Percentiles rank a stretch among this genome's conserved stretches.
These are phyloP conservation scores for Globisporangium lucens DNA, from an alignment of 352 stramenopile species.

Conservation along the genomic window DNA sequence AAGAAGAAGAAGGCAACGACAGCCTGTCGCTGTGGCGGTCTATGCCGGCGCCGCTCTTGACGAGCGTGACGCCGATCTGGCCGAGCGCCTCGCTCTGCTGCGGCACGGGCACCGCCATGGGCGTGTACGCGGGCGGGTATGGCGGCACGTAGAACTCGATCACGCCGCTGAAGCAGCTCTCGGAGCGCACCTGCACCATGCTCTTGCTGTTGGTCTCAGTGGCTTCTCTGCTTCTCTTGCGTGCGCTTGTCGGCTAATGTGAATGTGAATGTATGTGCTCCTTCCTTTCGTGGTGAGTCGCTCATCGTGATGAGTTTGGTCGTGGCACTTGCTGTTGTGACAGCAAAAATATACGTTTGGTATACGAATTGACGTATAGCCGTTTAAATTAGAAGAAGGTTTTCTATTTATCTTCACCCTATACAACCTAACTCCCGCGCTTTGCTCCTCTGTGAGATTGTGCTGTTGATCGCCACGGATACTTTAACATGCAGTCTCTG, in stretches of 20 bases:
- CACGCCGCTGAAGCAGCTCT: conserved; percentile 23
- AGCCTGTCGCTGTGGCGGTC: background rate
- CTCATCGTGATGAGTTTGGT: background rate
- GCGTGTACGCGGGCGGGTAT: conserved; percentile 20
- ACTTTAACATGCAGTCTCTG: too few species aligned
- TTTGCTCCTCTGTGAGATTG: too few species aligned
- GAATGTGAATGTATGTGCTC: too few species aligned
- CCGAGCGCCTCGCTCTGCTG: background rate
- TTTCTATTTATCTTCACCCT: too few species aligned
- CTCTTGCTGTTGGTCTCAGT: background rate
- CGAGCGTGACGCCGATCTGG: conserved; percentile 22
- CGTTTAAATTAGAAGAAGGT: too few species aligned
- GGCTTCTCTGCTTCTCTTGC: background rate
- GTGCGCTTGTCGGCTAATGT: too few species aligned
- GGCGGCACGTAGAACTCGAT: conserved; percentile 28
- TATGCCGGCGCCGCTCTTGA: background rate
- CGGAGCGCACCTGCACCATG: conserved; percentile 12
- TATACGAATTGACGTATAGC: too few species aligned
- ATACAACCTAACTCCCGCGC: too few species aligned
- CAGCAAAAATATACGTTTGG: too few species aligned
- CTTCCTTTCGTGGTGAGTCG: background rate
- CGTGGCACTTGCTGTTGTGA: too few species aligned
- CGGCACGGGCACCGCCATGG: conserved; percentile 20
- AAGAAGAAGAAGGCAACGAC: background rate
- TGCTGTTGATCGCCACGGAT: too few species aligned